Conservation (phyloP, 2,329 filamentous ascomycete species). For the Chrysosphaeria jannelii region DNA sequence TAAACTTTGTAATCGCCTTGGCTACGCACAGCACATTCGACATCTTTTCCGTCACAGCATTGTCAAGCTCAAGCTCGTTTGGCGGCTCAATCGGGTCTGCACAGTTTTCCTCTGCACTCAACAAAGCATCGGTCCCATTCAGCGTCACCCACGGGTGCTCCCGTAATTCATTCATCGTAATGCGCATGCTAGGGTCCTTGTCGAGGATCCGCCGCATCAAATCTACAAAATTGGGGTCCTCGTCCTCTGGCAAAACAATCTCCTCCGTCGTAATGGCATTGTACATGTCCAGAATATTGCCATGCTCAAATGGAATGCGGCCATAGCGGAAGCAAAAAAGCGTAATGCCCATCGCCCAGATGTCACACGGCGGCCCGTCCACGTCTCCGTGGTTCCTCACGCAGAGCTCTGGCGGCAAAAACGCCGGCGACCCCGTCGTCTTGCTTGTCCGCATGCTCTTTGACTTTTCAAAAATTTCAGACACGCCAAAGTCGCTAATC, state of each 20-base stretch:
- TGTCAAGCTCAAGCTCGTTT: conserved; percentile 69
- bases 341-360: conserved; percentile 96
- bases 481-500: conserved; percentile 95
- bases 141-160: conserved; percentile 87
- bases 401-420: conserved; percentile 79
- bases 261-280: conserved; percentile 54
- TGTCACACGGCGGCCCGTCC: conserved; percentile 68
- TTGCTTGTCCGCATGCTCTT: conserved; percentile 75
- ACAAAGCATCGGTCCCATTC: conserved; percentile 42
- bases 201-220: conserved; percentile 46
- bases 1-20: conserved; percentile 78
- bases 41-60: conserved; percentile 76
- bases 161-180: conserved; percentile 53
- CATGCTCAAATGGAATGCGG: conserved; percentile 55
- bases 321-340: conserved; percentile 83
- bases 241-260: conserved; percentile 27
- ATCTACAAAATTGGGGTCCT: conserved; percentile 39
- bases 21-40: conserved; percentile 64
- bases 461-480: conserved; percentile 81
- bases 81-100: conserved; percentile 51
- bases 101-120: conserved; percentile 66
- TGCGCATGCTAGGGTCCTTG: conserved; percentile 59
- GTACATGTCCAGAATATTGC: conserved; percentile 60
- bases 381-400: conserved; percentile 62
- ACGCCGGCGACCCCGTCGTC: conserved; percentile 80